Evolutionary conservation across 495 filamentous ascomycete species (phyloP), one percentile per base, ranked within the genome.

Genomic region (Friedmanniomyces endolithicus): DNA sequence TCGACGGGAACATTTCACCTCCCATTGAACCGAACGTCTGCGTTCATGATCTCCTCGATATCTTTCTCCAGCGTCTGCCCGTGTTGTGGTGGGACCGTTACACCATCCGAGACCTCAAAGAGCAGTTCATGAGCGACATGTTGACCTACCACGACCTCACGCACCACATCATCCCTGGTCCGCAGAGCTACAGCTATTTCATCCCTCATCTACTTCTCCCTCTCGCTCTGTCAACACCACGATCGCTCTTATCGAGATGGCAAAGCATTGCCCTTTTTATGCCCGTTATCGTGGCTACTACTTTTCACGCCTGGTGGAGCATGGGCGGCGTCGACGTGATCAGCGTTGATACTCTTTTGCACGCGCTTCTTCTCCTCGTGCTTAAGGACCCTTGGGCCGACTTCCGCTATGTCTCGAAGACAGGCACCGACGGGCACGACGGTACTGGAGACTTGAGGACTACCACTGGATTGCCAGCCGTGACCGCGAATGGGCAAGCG

Each of bases 321-420:
- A 61, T 63, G 57, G 39, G 41, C 14, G 61, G 53, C 1, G 53
- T 56, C 16, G 61, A 63, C 24, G 58, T 63, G 14, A 60, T 63
- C 39, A 57, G 53, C 41, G 61, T 61, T 24, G 49, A 61, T 34
- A 40, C 20, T 6, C 39, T 60, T 4, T 44, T 63, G 11, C 57
- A 53, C 48, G 29, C 37, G 11, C 22, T 52, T 6, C 54, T 57
- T 23, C 40, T 63, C 12, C 48, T 61, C 2, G 43, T 27, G 17
- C 46, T 63, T 4, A 40, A 47, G 16, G 61, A 63, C 29, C 52
- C 53, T 1, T 56, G 57, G 53, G 41, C 29, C 16, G 57, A 57
- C 37, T 63, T 63, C 40, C 45, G 49, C 44, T 50, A 45, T 17
- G 34, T 61, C 17, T 29, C 27, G 22, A 19, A 33, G 11, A 11